These are phyloP conservation scores for Neonothopanus nambi DNA, from an alignment of 1,284 basidiomycete species.

Conservation along the genomic window DNA sequence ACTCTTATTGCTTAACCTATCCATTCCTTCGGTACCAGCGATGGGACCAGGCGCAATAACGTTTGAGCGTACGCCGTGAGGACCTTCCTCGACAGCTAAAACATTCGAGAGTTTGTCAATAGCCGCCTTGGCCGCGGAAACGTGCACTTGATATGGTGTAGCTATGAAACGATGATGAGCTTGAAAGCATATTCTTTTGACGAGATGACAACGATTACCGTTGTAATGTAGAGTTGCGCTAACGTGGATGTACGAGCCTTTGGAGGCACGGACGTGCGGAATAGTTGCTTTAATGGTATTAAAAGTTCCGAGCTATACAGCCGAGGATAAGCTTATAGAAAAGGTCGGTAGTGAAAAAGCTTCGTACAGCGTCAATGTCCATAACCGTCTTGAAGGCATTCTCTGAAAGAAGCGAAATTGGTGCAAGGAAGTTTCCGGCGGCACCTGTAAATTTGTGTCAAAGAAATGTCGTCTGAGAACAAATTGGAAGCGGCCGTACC, in stretches of 20 bases:
- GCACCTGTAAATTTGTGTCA: conserved; percentile 55
- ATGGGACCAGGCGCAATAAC: conserved; percentile 92
- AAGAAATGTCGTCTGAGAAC: neutral
- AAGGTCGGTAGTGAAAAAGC: neutral
- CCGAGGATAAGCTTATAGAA: conserved; percentile 1
- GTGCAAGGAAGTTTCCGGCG: conserved; percentile 87
- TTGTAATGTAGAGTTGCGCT: conserved; percentile 89
- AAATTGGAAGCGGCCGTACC: conserved; percentile 50
- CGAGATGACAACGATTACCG: conserved; percentile 55
- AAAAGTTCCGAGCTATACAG: conserved; percentile 85
- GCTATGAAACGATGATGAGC: conserved; percentile 37
- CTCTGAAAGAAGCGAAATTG: conserved; percentile 79
- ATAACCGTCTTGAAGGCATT: conserved; percentile 93
- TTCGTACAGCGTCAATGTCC: conserved; percentile 86
- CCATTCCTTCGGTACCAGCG: conserved; percentile 82
- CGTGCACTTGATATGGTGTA: conserved; percentile 90
- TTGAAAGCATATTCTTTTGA: neutral
- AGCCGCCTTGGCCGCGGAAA: conserved; percentile 93
- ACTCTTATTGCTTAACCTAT: conserved; percentile 59
- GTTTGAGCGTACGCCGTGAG: conserved; percentile 91
- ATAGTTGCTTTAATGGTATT: conserved; percentile 94
- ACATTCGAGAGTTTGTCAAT: conserved; percentile 87
- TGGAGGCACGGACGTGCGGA: conserved; percentile 64
- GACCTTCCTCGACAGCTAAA: conserved; percentile 92
- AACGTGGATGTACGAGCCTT: conserved; percentile 89